A percentile compares a stretch with the other conserved stretches of the same genome.
These are phyloP conservation scores for Tylopilus balloui DNA, from an alignment of 768 basidiomycete genomes.

Conservation along the genomic window DNA sequence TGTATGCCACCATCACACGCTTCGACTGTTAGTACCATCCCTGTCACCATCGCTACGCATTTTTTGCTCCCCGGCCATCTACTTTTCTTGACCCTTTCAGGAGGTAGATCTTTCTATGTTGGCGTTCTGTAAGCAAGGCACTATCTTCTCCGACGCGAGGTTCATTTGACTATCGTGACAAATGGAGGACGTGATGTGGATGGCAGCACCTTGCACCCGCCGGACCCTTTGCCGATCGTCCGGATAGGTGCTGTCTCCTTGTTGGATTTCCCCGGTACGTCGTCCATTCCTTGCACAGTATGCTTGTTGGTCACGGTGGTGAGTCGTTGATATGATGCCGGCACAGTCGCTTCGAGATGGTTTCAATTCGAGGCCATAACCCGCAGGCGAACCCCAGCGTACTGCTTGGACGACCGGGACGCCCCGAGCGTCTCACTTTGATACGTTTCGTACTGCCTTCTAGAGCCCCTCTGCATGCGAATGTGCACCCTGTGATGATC, in stretches of 20 bases:
- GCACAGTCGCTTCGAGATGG: background rate
- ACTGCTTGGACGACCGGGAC: background rate
- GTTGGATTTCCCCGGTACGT: too few species aligned
- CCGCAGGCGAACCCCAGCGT: background rate
- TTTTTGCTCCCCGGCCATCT: background rate
- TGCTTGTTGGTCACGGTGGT: background rate
- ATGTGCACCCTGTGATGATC: background rate
- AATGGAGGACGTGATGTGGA: background rate
- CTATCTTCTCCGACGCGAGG: background rate
- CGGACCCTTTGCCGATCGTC: background rate
- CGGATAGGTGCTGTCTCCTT: background rate
- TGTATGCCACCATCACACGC: background rate
- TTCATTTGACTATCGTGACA: background rate
- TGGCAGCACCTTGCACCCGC: background rate
- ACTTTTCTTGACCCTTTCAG: constrained; percentile 2
- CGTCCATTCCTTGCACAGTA: background rate
- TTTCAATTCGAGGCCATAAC: background rate
- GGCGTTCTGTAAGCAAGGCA: background rate
- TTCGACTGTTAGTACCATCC: background rate
- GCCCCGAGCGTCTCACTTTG: background rate
- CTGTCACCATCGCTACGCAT: background rate
- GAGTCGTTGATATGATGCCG: background rate
- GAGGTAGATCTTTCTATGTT: background rate
- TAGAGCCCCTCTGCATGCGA: background rate
- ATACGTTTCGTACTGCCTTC: background rate